A percentile compares a stretch with the other conserved stretches of the same genome.
Evolutionary conservation across 2,329 filamentous ascomycete genomes (phyloP).

Genomic region (Penicillium sclerotiorum): DNA sequence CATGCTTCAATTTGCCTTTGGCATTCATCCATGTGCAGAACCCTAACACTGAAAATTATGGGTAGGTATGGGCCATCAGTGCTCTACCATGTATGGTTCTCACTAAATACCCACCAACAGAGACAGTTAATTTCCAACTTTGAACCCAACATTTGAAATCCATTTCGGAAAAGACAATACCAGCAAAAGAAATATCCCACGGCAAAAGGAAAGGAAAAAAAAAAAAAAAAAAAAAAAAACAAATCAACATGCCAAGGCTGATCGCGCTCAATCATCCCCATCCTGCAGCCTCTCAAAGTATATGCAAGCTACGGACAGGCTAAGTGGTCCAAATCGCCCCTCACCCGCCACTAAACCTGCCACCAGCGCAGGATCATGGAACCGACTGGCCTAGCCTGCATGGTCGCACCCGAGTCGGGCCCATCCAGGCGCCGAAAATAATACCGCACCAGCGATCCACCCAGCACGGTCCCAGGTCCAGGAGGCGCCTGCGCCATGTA

Average conservation of each 20-base stretch:
- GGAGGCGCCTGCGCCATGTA: neutral
- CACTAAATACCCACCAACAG: too few species aligned
- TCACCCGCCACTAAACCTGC: conserved; percentile 8
- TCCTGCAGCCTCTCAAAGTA: conserved; percentile 1
- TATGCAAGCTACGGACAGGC: neutral
- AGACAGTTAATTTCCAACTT: too few species aligned
- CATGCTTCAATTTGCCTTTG: too few species aligned
- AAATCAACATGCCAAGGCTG: neutral
- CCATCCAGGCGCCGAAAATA: conserved; percentile 9
- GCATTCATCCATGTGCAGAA: too few species aligned
- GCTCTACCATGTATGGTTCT: too few species aligned
- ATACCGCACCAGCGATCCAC: conserved; percentile 9
- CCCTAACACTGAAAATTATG: too few species aligned
- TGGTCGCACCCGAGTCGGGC: conserved; percentile 24
- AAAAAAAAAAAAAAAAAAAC: neutral
- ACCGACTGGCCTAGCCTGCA: conserved; percentile 19
- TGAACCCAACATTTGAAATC: neutral
- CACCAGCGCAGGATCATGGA: conserved; percentile 19
- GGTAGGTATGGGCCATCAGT: too few species aligned
- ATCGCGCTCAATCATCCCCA: neutral
- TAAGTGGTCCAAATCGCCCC: neutral
- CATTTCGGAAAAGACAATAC: neutral
- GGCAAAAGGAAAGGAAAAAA: neutral
- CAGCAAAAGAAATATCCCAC: neutral
- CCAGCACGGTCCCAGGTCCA: too few species aligned